Evolutionary conservation across 768 basidiomycete genomes (phyloP).

Genomic region (Russula olivacea): DNA sequence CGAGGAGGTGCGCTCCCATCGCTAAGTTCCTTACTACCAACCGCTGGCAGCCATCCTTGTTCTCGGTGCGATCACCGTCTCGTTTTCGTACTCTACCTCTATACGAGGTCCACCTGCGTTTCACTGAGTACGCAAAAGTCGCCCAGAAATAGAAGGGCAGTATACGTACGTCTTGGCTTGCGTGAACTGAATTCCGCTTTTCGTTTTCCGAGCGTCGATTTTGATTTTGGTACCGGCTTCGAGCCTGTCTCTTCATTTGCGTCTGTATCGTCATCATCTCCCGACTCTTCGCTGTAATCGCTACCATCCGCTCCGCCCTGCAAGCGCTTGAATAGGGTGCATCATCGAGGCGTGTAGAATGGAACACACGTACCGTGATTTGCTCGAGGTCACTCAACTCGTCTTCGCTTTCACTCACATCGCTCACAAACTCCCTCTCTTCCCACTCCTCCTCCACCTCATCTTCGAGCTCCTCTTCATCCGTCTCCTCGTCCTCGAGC

Average conservation of each 20-base stretch:
- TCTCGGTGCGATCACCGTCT: slow-evolving; percentile 13
- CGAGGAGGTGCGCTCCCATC: neutral
- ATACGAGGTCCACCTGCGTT: slow-evolving; percentile 17
- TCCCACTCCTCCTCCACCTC: slow-evolving; percentile 53
- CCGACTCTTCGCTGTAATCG: slow-evolving; percentile 7
- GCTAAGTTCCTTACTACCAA: slow-evolving; percentile 17
- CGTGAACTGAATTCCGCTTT: slow-evolving; percentile 15
- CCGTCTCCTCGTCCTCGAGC: slow-evolving; percentile 33
- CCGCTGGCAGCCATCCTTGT: slow-evolving; percentile 1
- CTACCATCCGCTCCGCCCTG: slow-evolving; percentile 9
- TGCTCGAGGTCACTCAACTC: slow-evolving; percentile 64
- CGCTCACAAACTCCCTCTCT: slow-evolving; percentile 69
- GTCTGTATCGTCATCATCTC: slow-evolving; percentile 4
- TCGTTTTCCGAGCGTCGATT: slow-evolving; percentile 15
- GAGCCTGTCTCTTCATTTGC: neutral
- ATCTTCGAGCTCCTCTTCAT: slow-evolving; percentile 40
- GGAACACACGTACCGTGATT: slow-evolving; percentile 43
- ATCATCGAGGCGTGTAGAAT: neutral
- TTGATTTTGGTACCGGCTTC: slow-evolving; percentile 12
- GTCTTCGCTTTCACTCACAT: slow-evolving; percentile 63
- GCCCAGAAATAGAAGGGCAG: neutral
- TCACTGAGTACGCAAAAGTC: neutral
- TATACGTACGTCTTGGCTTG: slow-evolving; percentile 19
- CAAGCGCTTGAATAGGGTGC: neutral
- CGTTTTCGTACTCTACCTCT: slow-evolving; percentile 22